Evolutionary conservation across 2,329 filamentous ascomycete genomes (phyloP).

Genomic region (Curvularia verruculosa): DNA sequence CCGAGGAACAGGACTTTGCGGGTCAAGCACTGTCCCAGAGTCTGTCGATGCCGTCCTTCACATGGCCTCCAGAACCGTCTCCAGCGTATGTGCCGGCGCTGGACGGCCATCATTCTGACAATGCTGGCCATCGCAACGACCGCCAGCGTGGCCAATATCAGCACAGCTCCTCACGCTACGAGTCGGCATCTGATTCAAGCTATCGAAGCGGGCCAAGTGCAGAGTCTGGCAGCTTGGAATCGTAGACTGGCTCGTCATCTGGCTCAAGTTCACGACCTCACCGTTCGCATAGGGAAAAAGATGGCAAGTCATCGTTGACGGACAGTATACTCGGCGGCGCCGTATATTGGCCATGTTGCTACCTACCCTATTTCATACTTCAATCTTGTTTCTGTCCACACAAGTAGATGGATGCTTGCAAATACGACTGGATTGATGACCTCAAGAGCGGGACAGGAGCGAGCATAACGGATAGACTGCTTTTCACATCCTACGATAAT

Average conservation of each 20-base stretch:
- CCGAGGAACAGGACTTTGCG: constrained; percentile 35
- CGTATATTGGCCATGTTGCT: constrained; percentile 42
- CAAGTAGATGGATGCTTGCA: neutral
- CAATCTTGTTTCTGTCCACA: constrained; percentile 45
- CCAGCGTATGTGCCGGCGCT: constrained; percentile 29
- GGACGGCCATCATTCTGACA: constrained; percentile 37
- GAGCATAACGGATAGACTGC: neutral
- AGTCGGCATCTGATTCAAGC: constrained; percentile 27
- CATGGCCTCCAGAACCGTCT: constrained; percentile 23
- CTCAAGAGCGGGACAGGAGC: neutral
- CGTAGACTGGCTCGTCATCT: constrained; percentile 30
- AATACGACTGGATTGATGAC: neutral
- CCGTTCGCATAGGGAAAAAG: constrained; percentile 23
- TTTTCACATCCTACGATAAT: neutral
- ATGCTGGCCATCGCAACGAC: constrained; percentile 32
- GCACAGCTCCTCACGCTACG: constrained; percentile 26
- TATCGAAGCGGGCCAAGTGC: constrained; percentile 36
- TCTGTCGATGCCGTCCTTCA: constrained; percentile 8
- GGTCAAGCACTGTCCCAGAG: constrained; percentile 13
- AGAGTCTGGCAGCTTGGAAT: constrained; percentile 36
- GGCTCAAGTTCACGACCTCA: constrained; percentile 24
- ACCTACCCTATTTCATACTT: constrained; percentile 43
- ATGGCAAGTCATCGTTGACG: constrained; percentile 35
- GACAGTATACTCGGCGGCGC: constrained; percentile 33
- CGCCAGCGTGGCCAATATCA: constrained; percentile 30